Percentiles rank a stretch among this genome's conserved stretches.
Conservation (phyloP, 108 stramenopile species). For the Skeletonema menzelii region DNA sequence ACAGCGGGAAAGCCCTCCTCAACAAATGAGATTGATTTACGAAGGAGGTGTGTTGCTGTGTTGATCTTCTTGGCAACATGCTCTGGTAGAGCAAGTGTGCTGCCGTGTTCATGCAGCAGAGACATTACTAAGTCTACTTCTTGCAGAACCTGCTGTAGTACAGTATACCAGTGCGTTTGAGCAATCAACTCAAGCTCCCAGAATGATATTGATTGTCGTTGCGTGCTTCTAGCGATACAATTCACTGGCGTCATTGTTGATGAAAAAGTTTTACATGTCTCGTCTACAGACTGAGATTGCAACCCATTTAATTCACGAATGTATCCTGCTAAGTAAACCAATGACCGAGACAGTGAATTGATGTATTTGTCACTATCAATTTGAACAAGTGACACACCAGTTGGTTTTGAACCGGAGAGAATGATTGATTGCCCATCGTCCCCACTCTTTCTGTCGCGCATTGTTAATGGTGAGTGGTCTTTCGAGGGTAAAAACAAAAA, state of each 20-base stretch:
- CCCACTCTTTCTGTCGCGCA: slow-evolving; percentile 6
- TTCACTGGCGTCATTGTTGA: not conserved
- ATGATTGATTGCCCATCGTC: slow-evolving; percentile 22
- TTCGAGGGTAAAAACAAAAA: slow-evolving; percentile 20
- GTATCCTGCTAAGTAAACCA: slow-evolving; percentile 27
- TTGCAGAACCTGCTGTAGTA: slow-evolving; percentile 16
- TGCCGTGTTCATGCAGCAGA: slow-evolving; percentile 20
- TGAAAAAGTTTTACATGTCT: not conserved
- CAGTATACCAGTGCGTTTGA: slow-evolving; percentile 21
- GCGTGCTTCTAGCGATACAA: not conserved
- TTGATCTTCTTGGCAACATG: slow-evolving; percentile 32
- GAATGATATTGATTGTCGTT: slow-evolving; percentile 18
- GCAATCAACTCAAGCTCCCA: slow-evolving; percentile 46
- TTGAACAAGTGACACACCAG: slow-evolving; percentile 27
- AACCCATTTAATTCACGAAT: slow-evolving; percentile 31
- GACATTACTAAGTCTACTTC: slow-evolving; percentile 31
- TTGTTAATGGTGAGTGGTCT: slow-evolving; percentile 19
- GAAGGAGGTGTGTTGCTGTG: slow-evolving; percentile 35
- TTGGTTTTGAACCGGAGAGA: slow-evolving; percentile 9
- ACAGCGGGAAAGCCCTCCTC: slow-evolving; percentile 34
- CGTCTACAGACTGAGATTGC: not conserved
- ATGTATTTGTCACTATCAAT: slow-evolving; percentile 1
- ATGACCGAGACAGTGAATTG: slow-evolving; percentile 14
- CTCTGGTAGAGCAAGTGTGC: slow-evolving; percentile 23
- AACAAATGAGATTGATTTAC: slow-evolving; percentile 31